A percentile compares a stretch with the other conserved stretches of the same genome.
These are phyloP conservation scores for Aphanomyces stellatus DNA, from an alignment of 352 stramenopile genomes.

Conservation along the genomic window DNA sequence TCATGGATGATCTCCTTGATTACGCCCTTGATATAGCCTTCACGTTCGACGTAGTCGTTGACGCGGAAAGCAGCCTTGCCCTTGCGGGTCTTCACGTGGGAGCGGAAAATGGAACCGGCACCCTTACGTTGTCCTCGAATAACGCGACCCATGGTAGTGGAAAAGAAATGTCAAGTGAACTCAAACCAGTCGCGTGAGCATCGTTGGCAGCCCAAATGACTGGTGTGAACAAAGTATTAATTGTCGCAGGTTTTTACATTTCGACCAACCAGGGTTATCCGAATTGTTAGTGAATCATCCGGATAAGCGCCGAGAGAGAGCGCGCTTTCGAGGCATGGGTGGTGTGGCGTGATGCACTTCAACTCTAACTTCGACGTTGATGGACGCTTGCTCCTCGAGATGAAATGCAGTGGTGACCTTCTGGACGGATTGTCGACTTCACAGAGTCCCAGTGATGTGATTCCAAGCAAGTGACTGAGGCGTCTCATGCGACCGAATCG, in stretches of 20 bases:
- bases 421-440: too few species aligned
- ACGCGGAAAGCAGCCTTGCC: constrained; percentile 60
- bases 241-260: constrained; percentile 1
- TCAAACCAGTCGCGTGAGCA: constrained; percentile 20
- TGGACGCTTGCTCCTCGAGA: too few species aligned
- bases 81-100: constrained; percentile 75
- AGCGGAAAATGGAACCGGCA: constrained; percentile 76
- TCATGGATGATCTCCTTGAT: constrained; percentile 99
- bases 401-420: too few species aligned
- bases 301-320: too few species aligned
- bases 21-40: constrained; percentile 98
- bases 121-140: constrained; percentile 86
- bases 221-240: constrained; percentile 17
- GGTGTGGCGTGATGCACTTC: too few species aligned
- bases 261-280: too few species aligned
- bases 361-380: too few species aligned
- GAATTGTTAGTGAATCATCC: background rate
- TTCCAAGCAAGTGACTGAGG: too few species aligned
- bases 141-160: constrained; percentile 71
- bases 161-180: constrained; percentile 69
- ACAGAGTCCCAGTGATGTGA: too few species aligned
- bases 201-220: constrained; percentile 9
- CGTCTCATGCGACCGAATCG: too few species aligned
- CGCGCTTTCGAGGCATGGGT: too few species aligned
- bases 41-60: constrained; percentile 88